Conservation (phyloP, 2,329 filamentous ascomycete genomes). For the Aspergillus flavus region DNA sequence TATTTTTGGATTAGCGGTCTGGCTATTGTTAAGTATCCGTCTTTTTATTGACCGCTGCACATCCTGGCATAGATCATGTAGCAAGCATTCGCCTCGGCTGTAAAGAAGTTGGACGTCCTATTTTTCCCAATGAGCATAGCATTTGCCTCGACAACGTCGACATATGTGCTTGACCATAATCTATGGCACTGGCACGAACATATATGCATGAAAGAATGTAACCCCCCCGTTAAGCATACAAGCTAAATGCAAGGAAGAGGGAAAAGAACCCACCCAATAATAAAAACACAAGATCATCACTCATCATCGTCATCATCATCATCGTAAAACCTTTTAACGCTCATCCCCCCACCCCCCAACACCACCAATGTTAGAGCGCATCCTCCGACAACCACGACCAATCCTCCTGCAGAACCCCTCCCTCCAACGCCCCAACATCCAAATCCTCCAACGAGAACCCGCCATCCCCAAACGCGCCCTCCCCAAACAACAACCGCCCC, state of each 20-base stretch:
- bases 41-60: neutral
- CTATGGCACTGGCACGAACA: neutral
- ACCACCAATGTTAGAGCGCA: conserved; percentile 13
- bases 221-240: neutral
- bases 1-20: conserved; percentile 1
- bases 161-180: neutral
- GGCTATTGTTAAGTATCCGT: neutral
- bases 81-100: neutral
- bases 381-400: conserved; percentile 15
- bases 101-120: conserved; percentile 1
- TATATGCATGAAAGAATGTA: neutral
- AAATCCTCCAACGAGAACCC: conserved; percentile 10
- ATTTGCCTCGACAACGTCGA: neutral
- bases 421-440: conserved; percentile 7
- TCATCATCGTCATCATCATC: conserved; percentile 2
- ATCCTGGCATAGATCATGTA: neutral
- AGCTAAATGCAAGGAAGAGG: neutral
- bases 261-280: neutral
- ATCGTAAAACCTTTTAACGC: neutral
- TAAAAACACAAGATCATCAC: conserved; percentile 6
- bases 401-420: conserved; percentile 11
- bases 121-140: neutral
- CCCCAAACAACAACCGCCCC: conserved; percentile 5
- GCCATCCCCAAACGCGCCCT: neutral
- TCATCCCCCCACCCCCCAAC: neutral